Base-by-base conservation (phyloP, 2,329 filamentous ascomycete genomes). In the Diplodia mutila region DNA sequence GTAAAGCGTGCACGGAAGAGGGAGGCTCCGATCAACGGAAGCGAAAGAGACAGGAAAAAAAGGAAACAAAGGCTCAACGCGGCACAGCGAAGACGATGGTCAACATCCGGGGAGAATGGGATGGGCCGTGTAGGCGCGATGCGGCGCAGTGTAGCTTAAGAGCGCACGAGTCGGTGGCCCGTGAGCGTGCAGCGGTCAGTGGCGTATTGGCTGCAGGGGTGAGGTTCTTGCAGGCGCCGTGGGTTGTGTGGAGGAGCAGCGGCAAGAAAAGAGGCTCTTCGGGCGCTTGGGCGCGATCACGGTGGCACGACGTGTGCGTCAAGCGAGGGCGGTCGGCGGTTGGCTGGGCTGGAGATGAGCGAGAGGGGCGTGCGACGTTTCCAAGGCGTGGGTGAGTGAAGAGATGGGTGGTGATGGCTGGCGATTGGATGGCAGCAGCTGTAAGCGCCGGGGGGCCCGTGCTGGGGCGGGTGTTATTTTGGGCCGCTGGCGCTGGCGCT, bases 241-340 rank as follows among this genome's bases (percentile, higher is more conserved):
- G 53, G 51, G 37, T 37, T 46, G 52, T 21, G 54, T 11, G 29
- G 29, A 39, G 39, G 39, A 52, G 42, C 39, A 66, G 64, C 64
- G 53, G 64, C 52, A 66, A 66, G 53, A 37, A 21, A 55, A 25
- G 64, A 66, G 64, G 52, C 64, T 66, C 64, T 66, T 66, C 42
- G 49, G 64, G 64, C 21, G 37, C 21, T 39, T n/a, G 23, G 39
- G 51, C 53, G 59, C 23, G 61, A 46, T 37, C 46, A 64, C 48
- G n/a, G 52, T 27, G 42, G 53, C 64, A 66, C 64, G 46, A 27
- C 64, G 48, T 55, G 64, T 34, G 64, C 64, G 27, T 27, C 29
- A 23, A 37, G 39, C 29, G 27, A 51, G 52, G 64, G 42, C 29
- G 54, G 53, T 8, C 39, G 39, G 54, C 53, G 37, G 64, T 49